Base-by-base conservation (phyloP, 2,329 filamentous ascomycete species). In the Penicillium sp. region DNA sequence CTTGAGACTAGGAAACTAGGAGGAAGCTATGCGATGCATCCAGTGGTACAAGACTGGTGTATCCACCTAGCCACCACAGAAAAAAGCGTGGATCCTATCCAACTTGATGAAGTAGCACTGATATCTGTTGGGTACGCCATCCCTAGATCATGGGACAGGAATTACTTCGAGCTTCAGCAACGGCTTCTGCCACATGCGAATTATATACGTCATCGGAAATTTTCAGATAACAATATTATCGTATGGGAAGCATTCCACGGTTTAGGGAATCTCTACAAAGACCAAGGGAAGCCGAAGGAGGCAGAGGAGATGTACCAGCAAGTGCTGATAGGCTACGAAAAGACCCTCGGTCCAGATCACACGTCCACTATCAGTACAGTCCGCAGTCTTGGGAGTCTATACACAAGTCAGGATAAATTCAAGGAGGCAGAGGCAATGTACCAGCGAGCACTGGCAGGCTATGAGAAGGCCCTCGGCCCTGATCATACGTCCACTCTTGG, bases 41-140 rank as follows among this genome's bases (percentile, higher is more conserved):
- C 62, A 13, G 64, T 68, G 17, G 59, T 68, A 12, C 62, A 68
- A 42, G 56, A 61, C 21, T 66, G 54, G 58, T 66, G 57, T 32
- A 23, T 54, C 24, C 41, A 51, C 21, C 17, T 54, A 37, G 34
- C 51, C 33, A 48, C 5, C n/a, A 40, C n/a, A 37, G 46, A 55
- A 1, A 36, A 37, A 13, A 44, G 41, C 41, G 9, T 50, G 20
- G 7, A 41, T 49, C 20, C 20, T 1, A 18, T 23, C 9, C 23
- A 51, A 39, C 52, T 61, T 17, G 17, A 39, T 37, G 37, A 52
- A 32, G 33, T 64, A 1, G 54, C 56, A 34, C 30, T 62, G 1
- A 30, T 62, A 29, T 56, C 41, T 20, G 50, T 64, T 56, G 53
- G 58, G 20, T 50, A 52, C 36, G 30, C 20, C 17, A 49, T 60